Conservation (phyloP, 257 asterid genomes). For the Primulina huaijiensis region DNA sequence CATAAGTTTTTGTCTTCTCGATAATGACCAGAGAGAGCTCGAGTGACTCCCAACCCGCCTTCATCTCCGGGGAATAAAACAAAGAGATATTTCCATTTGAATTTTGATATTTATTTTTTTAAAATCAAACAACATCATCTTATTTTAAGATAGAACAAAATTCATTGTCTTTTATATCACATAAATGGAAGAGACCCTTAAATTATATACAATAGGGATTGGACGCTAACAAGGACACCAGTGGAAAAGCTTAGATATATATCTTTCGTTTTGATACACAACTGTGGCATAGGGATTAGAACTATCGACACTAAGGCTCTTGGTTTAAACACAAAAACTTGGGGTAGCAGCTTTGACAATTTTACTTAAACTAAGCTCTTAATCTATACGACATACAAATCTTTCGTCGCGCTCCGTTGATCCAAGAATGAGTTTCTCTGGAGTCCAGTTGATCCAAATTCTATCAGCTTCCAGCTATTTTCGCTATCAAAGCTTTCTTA, state of each 20-base stretch:
- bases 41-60: background rate
- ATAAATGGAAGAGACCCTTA: background rate
- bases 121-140: too few relatives aligned
- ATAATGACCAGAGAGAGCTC: background rate
- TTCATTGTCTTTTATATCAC: background rate
- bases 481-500: conserved; percentile 53
- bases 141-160: background rate
- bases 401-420: background rate
- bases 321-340: background rate
- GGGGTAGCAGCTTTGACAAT: background rate
- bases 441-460: background rate
- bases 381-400: background rate
- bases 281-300: background rate
- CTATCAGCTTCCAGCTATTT: conserved; percentile 41
- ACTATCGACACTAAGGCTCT: background rate
- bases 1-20: too few relatives aligned
- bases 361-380: background rate
- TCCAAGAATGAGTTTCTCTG: background rate
- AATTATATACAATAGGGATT: background rate
- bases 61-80: background rate
- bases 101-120: too few relatives aligned
- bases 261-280: background rate
- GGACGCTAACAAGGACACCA: background rate
- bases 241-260: too few relatives aligned
- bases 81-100: too few relatives aligned